Evolutionary conservation across 345 rosid species (phyloP).

Genomic region (Linum trigynum): DNA sequence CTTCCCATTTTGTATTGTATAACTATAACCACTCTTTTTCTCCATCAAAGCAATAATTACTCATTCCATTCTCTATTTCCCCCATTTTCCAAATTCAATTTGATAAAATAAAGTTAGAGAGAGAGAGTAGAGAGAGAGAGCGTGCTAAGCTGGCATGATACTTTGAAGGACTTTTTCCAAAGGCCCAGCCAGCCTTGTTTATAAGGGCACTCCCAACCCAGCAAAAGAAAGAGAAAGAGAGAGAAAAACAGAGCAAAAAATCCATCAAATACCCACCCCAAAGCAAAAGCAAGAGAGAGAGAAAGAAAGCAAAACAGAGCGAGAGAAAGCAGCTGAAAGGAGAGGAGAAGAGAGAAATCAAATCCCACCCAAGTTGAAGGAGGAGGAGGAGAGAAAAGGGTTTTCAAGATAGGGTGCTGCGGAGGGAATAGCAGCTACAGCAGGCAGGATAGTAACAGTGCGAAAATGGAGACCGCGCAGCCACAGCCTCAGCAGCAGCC

Average conservation of each 20-base stretch:
- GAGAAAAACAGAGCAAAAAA: background rate
- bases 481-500: background rate
- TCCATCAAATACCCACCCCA: background rate
- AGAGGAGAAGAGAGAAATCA: background rate
- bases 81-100: background rate
- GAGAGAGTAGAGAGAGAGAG: background rate
- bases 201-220: background rate
- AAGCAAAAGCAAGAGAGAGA: slow-evolving; percentile 1
- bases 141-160: slow-evolving; percentile 3
- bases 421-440: background rate
- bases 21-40: background rate
- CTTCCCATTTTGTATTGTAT: background rate
- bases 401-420: background rate
- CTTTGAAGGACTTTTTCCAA: slow-evolving; percentile 3
- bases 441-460: background rate
- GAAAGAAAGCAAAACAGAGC: background rate
- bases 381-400: background rate
- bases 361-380: background rate
- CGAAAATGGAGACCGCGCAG: background rate
- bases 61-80: background rate
- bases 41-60: background rate
- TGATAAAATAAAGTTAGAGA: background rate
- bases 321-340: background rate
- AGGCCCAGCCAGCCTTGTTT: background rate
- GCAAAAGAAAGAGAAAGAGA: background rate